Conservation (phyloP, 495 filamentous ascomycete genomes). For the Annulohypoxylon maeteangense region DNA sequence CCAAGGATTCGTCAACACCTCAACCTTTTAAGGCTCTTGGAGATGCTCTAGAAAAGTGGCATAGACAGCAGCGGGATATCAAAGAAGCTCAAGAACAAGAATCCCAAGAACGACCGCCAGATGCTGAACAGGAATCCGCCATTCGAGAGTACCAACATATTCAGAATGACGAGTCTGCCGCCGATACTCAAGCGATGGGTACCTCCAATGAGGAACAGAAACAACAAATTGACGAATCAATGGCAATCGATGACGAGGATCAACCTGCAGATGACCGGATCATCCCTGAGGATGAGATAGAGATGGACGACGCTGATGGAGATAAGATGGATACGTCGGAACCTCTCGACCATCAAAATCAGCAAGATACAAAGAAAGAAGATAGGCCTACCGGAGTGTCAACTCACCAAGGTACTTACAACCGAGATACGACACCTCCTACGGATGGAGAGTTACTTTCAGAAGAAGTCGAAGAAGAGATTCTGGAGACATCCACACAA, state of each 20-base stretch:
- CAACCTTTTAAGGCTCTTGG: conserved; percentile 92
- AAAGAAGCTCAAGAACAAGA: conserved; percentile 72
- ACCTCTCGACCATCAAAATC: conserved; percentile 47
- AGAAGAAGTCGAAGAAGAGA: conserved; percentile 64
- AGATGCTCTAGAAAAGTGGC: conserved; percentile 92
- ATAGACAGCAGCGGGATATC: conserved; percentile 84
- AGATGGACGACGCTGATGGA: conserved; percentile 59
- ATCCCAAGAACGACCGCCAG: conserved; percentile 60
- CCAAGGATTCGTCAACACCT: conserved; percentile 55
- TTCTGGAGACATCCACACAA: conserved; percentile 77
- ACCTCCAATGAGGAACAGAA: conserved; percentile 88
- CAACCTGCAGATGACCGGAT: conserved; percentile 47
- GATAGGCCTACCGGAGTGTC: conserved; percentile 56
- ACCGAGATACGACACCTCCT: conserved; percentile 42
- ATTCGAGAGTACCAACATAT: conserved; percentile 89
- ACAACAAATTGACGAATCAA: conserved; percentile 80
- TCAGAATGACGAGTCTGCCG: conserved; percentile 77
- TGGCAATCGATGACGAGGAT: conserved; percentile 81
- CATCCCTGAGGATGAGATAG: conserved; percentile 62
- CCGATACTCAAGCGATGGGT: conserved; percentile 91
- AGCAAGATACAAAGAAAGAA: conserved; percentile 56
- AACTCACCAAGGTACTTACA: conserved; percentile 60
- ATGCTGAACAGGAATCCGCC: conserved; percentile 64
- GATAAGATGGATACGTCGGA: conserved; percentile 54
- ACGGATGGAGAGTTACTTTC: conserved; percentile 21